These are phyloP conservation scores for Ogataea henricii DNA, from an alignment of 805 yeast species.

Conservation along the genomic window DNA sequence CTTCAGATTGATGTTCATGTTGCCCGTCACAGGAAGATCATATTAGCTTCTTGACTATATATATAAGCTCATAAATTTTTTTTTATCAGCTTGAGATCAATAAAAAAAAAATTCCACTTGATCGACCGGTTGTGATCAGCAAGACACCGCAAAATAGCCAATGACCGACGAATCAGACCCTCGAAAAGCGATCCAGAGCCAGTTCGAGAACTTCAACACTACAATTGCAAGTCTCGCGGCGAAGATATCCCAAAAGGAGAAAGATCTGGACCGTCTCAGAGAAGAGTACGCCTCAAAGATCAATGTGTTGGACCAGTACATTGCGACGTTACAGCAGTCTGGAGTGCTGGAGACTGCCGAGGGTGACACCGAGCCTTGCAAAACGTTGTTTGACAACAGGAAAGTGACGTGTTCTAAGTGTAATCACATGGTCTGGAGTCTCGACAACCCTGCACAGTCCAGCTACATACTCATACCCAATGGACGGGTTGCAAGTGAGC, in stretches of 20 bases:
- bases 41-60: no score
- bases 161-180: neutral
- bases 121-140: neutral
- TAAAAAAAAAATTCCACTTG: neutral
- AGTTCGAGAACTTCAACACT: slow-evolving; percentile 23
- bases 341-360: slow-evolving; percentile 10
- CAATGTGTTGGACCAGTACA: slow-evolving; percentile 22
- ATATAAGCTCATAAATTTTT: neutral
- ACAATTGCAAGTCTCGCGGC: slow-evolving; percentile 37
- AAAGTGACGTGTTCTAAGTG: slow-evolving; percentile 19
- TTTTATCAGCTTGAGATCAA: neutral
- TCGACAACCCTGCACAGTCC: slow-evolving; percentile 8
- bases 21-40: no score
- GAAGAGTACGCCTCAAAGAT: slow-evolving; percentile 24
- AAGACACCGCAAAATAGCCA: neutral
- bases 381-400: slow-evolving; percentile 1
- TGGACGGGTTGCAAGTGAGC: neutral
- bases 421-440: slow-evolving; percentile 14
- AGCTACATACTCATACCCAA: slow-evolving; percentile 29
- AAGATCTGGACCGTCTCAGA: slow-evolving; percentile 38
- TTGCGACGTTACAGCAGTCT: slow-evolving; percentile 18
- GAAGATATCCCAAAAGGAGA: slow-evolving; percentile 39
- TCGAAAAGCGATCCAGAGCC: slow-evolving; percentile 6
- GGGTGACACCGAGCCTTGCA: slow-evolving; percentile 3
- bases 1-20: slow-evolving; percentile 12